Evolutionary conservation across 78 protist species (phyloP).

Genomic region (Isochrysis galbana): DNA sequence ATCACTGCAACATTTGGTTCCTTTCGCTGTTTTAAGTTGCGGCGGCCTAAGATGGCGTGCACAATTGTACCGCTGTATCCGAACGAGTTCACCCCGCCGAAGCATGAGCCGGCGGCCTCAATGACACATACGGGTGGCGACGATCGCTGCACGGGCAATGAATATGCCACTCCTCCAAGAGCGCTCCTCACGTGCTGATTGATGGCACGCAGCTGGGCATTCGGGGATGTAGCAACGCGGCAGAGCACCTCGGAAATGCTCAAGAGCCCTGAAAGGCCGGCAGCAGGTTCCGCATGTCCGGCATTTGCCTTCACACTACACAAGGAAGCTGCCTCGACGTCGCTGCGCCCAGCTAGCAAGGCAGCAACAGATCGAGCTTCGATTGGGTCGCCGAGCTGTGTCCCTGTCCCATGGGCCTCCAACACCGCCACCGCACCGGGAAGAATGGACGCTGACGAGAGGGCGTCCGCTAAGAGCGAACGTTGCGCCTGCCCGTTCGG

Average conservation of each 20-base stretch:
- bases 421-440: background rate
- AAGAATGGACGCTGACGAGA: background rate
- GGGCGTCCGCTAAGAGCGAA: conserved; percentile 46
- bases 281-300: conserved; percentile 71
- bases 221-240: background rate
- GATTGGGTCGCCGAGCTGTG: conserved; percentile 66
- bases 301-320: conserved; percentile 68
- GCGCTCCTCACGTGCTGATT: background rate
- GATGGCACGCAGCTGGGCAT: background rate
- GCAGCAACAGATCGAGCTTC: conserved; percentile 38
- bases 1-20: background rate
- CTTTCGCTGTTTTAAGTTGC: no score
- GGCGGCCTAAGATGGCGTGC: background rate
- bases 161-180: background rate
- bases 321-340: conserved; percentile 38
- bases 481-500: no score
- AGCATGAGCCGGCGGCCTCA: no score
- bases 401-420: background rate
- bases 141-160: no score
- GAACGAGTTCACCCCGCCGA: background rate
- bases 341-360: background rate
- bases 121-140: no score
- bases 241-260: background rate
- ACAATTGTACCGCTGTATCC: conserved; percentile 28
- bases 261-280: background rate